Percentiles rank a stretch among this genome's conserved stretches.
These are phyloP conservation scores for Acer saccharum DNA, from an alignment of 345 rosid species.

Conservation along the genomic window DNA sequence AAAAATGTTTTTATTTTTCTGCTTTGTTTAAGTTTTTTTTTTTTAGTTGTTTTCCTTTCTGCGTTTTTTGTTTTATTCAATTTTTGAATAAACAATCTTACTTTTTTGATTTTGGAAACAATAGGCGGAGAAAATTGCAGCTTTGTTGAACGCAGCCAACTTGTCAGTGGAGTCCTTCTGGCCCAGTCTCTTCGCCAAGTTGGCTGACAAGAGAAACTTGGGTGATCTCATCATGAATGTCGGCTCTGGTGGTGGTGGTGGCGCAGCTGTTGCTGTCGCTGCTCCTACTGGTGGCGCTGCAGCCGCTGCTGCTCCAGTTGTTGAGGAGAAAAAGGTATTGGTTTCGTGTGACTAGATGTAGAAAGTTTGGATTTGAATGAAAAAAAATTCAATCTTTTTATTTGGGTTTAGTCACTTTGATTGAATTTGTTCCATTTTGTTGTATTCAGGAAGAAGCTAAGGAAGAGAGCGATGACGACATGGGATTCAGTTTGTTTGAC, in stretches of 20 bases:
- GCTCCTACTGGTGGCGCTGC: conserved; percentile 32
- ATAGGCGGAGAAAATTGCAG: conserved; percentile 67
- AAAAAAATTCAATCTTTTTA: neutral
- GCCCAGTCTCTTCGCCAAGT: conserved; percentile 67
- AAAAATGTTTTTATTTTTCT: neutral
- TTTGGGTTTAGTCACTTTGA: neutral
- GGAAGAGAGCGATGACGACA: conserved; percentile 59
- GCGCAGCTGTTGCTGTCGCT: conserved; percentile 32
- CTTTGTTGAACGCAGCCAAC: conserved; percentile 54
- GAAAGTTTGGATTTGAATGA: neutral
- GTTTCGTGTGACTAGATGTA: neutral
- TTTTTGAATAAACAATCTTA: neutral
- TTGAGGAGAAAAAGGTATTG: conserved; percentile 45
- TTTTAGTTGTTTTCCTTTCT: neutral
- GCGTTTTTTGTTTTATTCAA: neutral
- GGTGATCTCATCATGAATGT: conserved; percentile 54
- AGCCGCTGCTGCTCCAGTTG: conserved; percentile 45
- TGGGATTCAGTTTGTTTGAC: conserved; percentile 59
- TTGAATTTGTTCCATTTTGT: neutral
- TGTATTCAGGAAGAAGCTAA: conserved; percentile 40
- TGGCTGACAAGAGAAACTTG: conserved; percentile 51
- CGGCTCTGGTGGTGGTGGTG: conserved; percentile 54
- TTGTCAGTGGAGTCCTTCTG: conserved; percentile 60
- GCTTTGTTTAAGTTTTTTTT: neutral
- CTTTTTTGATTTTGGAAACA: neutral